Evolutionary conservation across 345 rosid genomes (phyloP), one percentile per base, ranked within the genome.

Genomic region (Eucalyptus guilfoylei): DNA sequence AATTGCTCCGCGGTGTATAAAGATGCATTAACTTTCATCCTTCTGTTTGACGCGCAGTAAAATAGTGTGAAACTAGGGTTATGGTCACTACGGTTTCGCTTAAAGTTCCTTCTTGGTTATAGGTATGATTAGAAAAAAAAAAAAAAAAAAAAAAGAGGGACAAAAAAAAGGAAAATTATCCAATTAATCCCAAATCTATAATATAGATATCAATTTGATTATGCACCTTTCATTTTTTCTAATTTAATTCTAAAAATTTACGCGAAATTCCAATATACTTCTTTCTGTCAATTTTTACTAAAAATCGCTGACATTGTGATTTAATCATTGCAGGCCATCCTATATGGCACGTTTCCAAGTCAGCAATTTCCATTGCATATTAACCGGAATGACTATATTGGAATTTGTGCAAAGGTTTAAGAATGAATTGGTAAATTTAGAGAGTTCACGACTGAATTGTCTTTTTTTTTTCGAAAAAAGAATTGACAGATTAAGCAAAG

Each of bases 311-410:
- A 55, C 5, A 24, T 55, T 2, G 6, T 55, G 62, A 55, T 9
- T 24, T 55, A 55, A 55, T 55, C 12, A 55, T 55, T 55, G 30
- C 13, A 9, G 4, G 62, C 6, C 30, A 2, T 55, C 62, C 5
- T 24, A 55, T 24, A 24, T 55, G 62, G 28, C 62, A 55, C 1
- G 7, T 30, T 30, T 6, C 8, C 32, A 3, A 30, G 69, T 28
- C 2, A 60, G 32, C 34, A 60, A 3, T 60, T 60, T 60, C 4
- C 16, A 28, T 28, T 28, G 32, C 15, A 60, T 1, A 60, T 60
- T 60, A 30, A 13, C 1, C 0, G 2, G 16, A 60, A 60, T 26
- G 7, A 28, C 8, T 11, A 60, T 0, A 6, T 60, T 60, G 15
- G 2, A 60, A 60, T 60, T 60, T 2, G 1, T 13, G 15, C 3